phyloP scores from a whole-genome alignment of 1,284 basidiomycete genomes.

The Quambalaria eucalypti region DNA sequence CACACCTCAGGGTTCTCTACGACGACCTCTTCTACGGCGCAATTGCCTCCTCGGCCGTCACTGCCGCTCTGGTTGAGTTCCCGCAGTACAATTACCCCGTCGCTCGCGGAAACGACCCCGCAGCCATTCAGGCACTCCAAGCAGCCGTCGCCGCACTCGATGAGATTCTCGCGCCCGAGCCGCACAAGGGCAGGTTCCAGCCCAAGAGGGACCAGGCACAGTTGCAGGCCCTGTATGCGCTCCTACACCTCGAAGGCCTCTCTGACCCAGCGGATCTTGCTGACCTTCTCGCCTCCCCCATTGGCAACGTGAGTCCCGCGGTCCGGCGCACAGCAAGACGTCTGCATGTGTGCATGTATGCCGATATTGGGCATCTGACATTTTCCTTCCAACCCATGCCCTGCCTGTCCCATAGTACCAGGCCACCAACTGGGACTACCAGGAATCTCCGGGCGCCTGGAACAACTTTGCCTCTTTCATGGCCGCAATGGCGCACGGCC shows the following conservation, averaged over 20 bases:
- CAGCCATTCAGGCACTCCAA: slow-evolving; percentile 64
- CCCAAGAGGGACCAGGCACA: slow-evolving; percentile 15
- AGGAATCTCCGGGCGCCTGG: slow-evolving; percentile 11
- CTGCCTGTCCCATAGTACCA: not conserved
- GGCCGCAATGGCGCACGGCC: not conserved
- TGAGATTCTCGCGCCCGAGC: slow-evolving; percentile 30
- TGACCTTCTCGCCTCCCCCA: slow-evolving; percentile 27
- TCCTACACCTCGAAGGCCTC: slow-evolving; percentile 27
- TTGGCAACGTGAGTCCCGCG: slow-evolving; percentile 40
- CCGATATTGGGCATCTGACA: not conserved
- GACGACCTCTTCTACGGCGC: slow-evolving; percentile 82
- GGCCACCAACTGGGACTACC: slow-evolving; percentile 30
- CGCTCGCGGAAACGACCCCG: slow-evolving; percentile 61
- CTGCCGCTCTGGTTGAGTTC: slow-evolving; percentile 40
- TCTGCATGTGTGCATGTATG: not conserved
- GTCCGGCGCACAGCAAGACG: no score
- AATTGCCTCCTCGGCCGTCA: slow-evolving; percentile 61
- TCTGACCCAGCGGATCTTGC: slow-evolving; percentile 28
- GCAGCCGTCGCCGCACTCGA: slow-evolving; percentile 47
- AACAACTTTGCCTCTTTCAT: slow-evolving; percentile 20
- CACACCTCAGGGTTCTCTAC: slow-evolving; percentile 78
- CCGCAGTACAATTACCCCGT: slow-evolving; percentile 73
- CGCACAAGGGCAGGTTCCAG: slow-evolving; percentile 21
- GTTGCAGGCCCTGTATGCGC: slow-evolving; percentile 15
- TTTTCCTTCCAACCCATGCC: not conserved